Evolutionary conservation across 208 protist species (phyloP).

Genomic region (Wallacemonas sp.): DNA sequence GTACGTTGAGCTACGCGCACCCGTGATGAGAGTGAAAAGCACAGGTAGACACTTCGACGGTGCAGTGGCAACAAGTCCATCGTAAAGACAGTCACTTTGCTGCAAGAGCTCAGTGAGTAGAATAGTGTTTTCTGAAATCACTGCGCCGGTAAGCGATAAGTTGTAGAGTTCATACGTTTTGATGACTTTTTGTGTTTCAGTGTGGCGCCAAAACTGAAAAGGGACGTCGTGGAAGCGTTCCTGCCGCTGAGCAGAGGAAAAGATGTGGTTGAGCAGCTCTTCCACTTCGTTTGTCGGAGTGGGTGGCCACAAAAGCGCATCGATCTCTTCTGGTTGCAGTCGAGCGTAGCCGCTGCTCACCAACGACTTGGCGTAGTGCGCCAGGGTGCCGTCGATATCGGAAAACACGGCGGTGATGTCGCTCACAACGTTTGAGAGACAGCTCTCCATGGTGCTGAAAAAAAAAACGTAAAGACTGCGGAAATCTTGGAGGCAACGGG

Average conservation of each 20-base stretch:
- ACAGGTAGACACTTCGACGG: not conserved
- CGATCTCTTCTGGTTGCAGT: constrained; percentile 1
- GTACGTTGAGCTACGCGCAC: constrained; percentile 31
- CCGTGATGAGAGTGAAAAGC: constrained; percentile 37
- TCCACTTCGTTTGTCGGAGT: constrained; percentile 9
- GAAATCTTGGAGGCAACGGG: not conserved
- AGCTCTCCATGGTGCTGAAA: not conserved
- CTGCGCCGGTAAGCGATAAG: constrained; percentile 15
- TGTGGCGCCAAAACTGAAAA: constrained; percentile 27
- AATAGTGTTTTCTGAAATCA: constrained; percentile 36
- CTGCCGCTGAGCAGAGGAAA: constrained; percentile 8
- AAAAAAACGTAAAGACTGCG: not conserved
- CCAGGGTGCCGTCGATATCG: constrained; percentile 40
- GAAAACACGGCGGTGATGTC: constrained; percentile 31
- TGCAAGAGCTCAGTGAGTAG: constrained; percentile 35
- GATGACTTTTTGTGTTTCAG: constrained; percentile 2
- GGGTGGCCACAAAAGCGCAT: not conserved
- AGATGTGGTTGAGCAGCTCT: constrained; percentile 18
- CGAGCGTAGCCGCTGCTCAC: constrained; percentile 12
- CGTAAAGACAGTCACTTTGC: constrained; percentile 8
- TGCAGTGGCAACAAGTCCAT: not conserved
- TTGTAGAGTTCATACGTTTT: constrained; percentile 29
- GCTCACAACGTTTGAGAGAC: constrained; percentile 11
- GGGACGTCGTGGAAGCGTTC: constrained; percentile 14
- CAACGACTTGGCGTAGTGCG: constrained; percentile 33